Conservation (phyloP, 1,284 basidiomycete species). For the Cystobasidiaceae sp. region DNA sequence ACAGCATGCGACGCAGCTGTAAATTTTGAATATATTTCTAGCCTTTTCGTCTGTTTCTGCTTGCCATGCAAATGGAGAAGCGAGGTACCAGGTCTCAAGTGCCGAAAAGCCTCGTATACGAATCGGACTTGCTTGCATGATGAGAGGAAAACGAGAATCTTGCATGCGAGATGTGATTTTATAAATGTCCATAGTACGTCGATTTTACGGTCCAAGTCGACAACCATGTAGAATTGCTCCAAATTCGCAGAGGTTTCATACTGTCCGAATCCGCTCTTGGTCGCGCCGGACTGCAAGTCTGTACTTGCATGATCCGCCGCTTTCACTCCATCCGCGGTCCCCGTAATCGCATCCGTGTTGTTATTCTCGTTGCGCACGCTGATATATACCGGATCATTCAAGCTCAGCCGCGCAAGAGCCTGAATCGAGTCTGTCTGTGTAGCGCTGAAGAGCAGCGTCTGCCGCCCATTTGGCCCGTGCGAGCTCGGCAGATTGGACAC, state of each 20-base stretch:
- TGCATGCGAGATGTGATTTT: constrained; percentile 86
- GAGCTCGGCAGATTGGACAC: constrained; percentile 78
- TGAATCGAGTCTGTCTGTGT: constrained; percentile 89
- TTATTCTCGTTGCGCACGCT: constrained; percentile 47
- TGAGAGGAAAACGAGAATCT: constrained; percentile 90
- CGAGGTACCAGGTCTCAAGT: constrained; percentile 86
- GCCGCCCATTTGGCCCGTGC: constrained; percentile 68
- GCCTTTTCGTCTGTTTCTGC: constrained; percentile 85
- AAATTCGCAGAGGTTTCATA: constrained; percentile 60
- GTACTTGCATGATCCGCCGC: background rate
- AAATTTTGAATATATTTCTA: constrained; percentile 77
- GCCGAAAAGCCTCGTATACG: constrained; percentile 92
- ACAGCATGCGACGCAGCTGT: constrained; percentile 71
- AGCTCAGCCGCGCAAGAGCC: constrained; percentile 82
- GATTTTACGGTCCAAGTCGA: constrained; percentile 79
- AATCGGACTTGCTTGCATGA: constrained; percentile 96
- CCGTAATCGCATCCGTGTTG: background rate
- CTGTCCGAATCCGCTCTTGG: constrained; percentile 9
- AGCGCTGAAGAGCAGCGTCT: constrained; percentile 93
- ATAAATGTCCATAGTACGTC: constrained; percentile 92
- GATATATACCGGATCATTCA: constrained; percentile 75
- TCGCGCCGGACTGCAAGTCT: background rate
- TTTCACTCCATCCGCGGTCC: constrained; percentile 5
- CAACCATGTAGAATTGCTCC: constrained; percentile 85
- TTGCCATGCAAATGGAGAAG: constrained; percentile 92